Conservation (phyloP, 2,329 filamentous ascomycete genomes). For the Aspergillus caelatus region DNA sequence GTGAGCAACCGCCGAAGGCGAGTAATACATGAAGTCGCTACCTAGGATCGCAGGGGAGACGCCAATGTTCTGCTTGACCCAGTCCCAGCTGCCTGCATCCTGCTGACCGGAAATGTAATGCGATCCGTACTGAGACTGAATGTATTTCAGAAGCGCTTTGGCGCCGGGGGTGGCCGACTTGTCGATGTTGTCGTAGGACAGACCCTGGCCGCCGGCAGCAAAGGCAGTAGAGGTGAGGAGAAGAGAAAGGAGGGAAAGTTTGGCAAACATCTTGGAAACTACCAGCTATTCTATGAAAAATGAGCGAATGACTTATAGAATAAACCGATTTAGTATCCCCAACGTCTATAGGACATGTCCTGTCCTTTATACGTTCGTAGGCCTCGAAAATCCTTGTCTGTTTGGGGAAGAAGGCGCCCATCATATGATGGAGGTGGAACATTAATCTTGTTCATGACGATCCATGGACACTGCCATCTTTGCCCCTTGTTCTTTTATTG, state of each 20-base stretch:
- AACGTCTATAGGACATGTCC: not conserved
- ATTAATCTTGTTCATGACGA: not conserved
- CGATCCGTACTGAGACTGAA: slow-evolving; percentile 5
- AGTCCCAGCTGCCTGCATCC: slow-evolving; percentile 1
- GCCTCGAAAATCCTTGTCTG: not conserved
- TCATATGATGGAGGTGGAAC: not conserved
- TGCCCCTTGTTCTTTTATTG: not conserved
- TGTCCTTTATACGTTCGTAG: not conserved
- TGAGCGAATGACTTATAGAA: not conserved
- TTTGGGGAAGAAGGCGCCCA: not conserved
- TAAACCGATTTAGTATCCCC: not conserved
- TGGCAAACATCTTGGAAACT: slow-evolving; percentile 3
- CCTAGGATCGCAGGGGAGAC: slow-evolving; percentile 4
- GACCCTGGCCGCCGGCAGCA: not conserved
- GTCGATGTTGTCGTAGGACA: slow-evolving; percentile 7
- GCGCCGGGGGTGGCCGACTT: slow-evolving; percentile 3
- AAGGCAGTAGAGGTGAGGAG: not conserved
- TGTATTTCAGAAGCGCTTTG: not conserved
- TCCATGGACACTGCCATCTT: not conserved
- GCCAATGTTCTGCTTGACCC: slow-evolving; percentile 9
- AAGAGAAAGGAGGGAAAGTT: slow-evolving; percentile 1
- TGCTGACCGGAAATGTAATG: slow-evolving; percentile 4
- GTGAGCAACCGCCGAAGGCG: not conserved
- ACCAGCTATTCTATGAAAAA: not conserved
- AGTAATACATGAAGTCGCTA: slow-evolving; percentile 12